Conservation (phyloP, 2,329 filamentous ascomycete species). For the Xylariaceae sp. region DNA sequence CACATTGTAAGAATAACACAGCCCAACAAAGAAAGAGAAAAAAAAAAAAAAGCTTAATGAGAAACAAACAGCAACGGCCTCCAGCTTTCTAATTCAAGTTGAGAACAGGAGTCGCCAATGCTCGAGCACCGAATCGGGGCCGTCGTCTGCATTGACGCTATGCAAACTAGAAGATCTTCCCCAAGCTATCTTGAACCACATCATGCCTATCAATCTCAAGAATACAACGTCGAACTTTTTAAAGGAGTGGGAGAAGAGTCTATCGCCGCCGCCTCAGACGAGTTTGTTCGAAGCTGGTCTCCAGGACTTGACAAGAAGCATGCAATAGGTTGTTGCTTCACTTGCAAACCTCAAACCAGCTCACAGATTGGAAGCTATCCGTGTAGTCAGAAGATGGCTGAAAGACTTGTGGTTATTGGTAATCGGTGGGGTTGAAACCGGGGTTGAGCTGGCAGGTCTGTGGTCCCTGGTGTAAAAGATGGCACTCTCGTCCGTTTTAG, state of each 20-base stretch:
- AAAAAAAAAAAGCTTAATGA: not conserved
- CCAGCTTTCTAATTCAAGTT: constrained; percentile 21
- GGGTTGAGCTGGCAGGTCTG: not conserved
- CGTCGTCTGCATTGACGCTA: constrained; percentile 30
- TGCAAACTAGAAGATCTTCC: constrained; percentile 51
- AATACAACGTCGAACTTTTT: constrained; percentile 79
- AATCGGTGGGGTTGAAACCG: not conserved
- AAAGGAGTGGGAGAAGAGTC: constrained; percentile 83
- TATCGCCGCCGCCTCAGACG: constrained; percentile 47
- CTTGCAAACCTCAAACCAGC: not conserved
- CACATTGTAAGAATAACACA: constrained; percentile 42
- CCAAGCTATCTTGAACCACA: constrained; percentile 65
- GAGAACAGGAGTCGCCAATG: constrained; percentile 28
- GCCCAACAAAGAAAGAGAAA: constrained; percentile 1
- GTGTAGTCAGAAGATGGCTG: not conserved
- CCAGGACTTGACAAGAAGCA: constrained; percentile 12
- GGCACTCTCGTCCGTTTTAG: not conserved
- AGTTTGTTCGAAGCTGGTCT: constrained; percentile 17
- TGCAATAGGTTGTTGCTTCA: constrained; percentile 4
- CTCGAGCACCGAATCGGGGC: constrained; percentile 26
- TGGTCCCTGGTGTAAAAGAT: not conserved
- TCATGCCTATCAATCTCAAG: constrained; percentile 71
- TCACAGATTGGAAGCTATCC: not conserved
- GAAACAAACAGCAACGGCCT: not conserved
- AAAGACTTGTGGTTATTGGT: not conserved